Evolutionary conservation across 2,329 filamentous ascomycete genomes (phyloP).

Genomic region (Trichophyton rubrum): DNA sequence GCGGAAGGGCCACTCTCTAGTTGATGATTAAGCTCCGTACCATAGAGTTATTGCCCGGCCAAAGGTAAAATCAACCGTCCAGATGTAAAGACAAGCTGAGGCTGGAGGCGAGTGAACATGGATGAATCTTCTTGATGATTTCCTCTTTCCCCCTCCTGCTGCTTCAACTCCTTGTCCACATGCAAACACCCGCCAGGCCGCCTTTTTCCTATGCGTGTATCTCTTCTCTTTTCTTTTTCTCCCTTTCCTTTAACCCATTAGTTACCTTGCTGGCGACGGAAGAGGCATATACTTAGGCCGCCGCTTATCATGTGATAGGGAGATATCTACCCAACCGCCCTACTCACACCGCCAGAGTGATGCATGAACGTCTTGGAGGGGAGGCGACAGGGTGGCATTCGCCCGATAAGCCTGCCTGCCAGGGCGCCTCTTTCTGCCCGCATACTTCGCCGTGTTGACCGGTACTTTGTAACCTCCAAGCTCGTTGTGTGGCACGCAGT

Average conservation of each 20-base stretch:
- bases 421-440: not conserved
- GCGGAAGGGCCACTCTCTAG: not conserved
- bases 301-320: not conserved
- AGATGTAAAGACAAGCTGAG: not conserved
- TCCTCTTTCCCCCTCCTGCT: not conserved
- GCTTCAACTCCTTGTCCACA: not conserved
- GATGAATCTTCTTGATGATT: not conserved
- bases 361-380: not conserved
- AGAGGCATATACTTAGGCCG: not conserved
- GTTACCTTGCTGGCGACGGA: not conserved
- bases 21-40: not conserved
- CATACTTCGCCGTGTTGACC: not conserved
- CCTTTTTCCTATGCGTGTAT: not conserved
- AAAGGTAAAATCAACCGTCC: not conserved
- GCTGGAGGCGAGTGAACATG: not conserved
- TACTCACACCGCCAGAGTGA: conserved; percentile 1
- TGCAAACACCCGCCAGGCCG: not conserved
- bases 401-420: not conserved
- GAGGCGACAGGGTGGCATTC: not conserved
- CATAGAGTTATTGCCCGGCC: not conserved
- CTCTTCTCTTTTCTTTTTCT: not conserved
- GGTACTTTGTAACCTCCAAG: not conserved
- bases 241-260: not conserved
- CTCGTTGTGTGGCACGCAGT: not conserved
- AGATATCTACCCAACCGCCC: not conserved